A percentile compares a stretch with the other conserved stretches of the same genome.
Evolutionary conservation across 352 stramenopile species (phyloP).

Genomic region (Globisporangium radiosum): DNA sequence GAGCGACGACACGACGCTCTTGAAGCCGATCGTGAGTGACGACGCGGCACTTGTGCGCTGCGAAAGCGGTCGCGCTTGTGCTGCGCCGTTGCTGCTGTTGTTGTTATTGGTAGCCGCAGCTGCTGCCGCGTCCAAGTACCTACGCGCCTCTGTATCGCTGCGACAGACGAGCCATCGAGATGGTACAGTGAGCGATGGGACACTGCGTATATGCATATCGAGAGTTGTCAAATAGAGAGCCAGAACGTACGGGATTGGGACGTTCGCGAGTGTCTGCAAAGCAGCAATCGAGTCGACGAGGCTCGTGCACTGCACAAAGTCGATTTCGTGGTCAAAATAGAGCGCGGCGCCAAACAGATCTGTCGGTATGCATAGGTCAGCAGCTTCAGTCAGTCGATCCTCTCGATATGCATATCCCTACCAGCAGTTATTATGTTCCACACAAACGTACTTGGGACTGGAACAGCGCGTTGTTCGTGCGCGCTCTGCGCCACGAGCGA

Average conservation of each 20-base stretch:
- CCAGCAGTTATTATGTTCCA: background rate
- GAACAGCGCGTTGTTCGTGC: constrained; percentile 17
- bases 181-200: too few relatives aligned
- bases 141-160: constrained; percentile 6
- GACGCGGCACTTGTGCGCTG: background rate
- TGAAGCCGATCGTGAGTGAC: too few relatives aligned
- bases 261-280: constrained; percentile 25
- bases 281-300: constrained; percentile 33
- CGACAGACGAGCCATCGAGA: too few relatives aligned
- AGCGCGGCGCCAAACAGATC: constrained; percentile 56
- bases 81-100: background rate
- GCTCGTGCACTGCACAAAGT: constrained; percentile 59
- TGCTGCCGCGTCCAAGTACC: constrained; percentile 6
- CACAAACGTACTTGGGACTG: constrained; percentile 26
- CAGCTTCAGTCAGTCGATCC: background rate
- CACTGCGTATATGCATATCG: background rate
- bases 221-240: background rate
- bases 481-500: constrained; percentile 39
- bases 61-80: background rate
- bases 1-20: too few relatives aligned
- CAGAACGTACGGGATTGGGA: constrained; percentile 31
- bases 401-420: too few relatives aligned
- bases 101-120: background rate
- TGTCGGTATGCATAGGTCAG: constrained; percentile 10
- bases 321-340: constrained; percentile 58